phyloP scores from a whole-genome alignment of 2,329 filamentous ascomycete genomes.

The Diaporthe eres region DNA sequence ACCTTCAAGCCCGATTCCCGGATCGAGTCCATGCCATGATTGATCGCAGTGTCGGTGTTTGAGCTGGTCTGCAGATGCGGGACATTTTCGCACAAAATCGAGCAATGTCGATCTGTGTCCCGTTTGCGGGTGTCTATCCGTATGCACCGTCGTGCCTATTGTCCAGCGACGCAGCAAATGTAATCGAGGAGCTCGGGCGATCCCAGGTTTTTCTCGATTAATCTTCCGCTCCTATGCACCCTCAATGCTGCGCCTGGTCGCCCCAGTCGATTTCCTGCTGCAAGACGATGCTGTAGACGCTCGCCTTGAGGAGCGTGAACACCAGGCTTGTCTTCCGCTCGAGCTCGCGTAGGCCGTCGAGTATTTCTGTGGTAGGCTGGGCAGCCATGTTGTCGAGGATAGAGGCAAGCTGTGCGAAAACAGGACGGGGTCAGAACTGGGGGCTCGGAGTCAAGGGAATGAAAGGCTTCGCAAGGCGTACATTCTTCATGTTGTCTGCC shows the following conservation, averaged over 20 bases:
- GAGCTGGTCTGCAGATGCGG: neutral
- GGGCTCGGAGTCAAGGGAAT: neutral
- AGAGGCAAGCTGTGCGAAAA: constrained; percentile 66
- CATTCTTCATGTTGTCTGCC: constrained; percentile 92
- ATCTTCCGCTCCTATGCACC: constrained; percentile 49
- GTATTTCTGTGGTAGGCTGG: constrained; percentile 83
- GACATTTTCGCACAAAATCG: neutral
- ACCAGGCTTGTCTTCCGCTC: constrained; percentile 96
- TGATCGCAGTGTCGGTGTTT: neutral
- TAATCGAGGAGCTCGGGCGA: neutral
- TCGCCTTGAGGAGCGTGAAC: constrained; percentile 96
- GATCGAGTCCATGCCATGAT: neutral
- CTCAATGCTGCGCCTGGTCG: constrained; percentile 57
- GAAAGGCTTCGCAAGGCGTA: constrained; percentile 53
- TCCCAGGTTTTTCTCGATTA: constrained; percentile 40
- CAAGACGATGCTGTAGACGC: constrained; percentile 97
- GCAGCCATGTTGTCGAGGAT: constrained; percentile 75
- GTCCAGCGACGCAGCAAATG: neutral
- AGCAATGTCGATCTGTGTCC: neutral
- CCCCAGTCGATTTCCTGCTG: constrained; percentile 94
- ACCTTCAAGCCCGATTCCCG: neutral
- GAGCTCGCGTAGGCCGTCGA: constrained; percentile 87
- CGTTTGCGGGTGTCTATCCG: neutral
- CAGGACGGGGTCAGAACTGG: constrained; percentile 1
- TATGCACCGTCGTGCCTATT: neutral